phyloP scores from a whole-genome alignment of 192 early-diverging fungal genomes.

The Coemansia sp. region DNA sequence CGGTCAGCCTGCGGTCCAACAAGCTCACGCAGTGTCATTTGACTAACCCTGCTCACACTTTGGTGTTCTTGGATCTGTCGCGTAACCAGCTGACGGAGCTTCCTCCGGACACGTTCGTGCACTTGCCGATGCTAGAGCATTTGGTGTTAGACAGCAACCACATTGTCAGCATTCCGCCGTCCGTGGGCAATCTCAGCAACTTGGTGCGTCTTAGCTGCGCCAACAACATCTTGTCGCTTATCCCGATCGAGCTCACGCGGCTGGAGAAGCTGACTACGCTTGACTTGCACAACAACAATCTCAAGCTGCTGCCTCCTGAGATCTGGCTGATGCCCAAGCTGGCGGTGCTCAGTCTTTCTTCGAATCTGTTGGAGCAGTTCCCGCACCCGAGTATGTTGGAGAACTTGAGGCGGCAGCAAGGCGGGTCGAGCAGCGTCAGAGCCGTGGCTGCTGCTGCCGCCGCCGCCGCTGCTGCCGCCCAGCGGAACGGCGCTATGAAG shows the following conservation, averaged over 20 bases:
- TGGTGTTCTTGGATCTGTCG: conserved; percentile 61
- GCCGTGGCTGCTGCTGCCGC: conserved; percentile 52
- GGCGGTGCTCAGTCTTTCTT: conserved; percentile 69
- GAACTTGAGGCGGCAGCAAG: conserved; percentile 51
- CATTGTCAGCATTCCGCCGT: conserved; percentile 65
- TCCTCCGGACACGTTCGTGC: conserved; percentile 62
- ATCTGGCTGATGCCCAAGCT: conserved; percentile 78
- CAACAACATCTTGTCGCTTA: conserved; percentile 67
- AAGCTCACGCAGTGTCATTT: conserved; percentile 70
- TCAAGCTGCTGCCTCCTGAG: conserved; percentile 70
- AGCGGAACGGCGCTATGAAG: conserved; percentile 36
- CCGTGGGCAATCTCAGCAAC: conserved; percentile 59
- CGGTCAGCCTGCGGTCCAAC: conserved; percentile 66
- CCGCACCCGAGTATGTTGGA: conserved; percentile 69
- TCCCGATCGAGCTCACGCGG: conserved; percentile 71
- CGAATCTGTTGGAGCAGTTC: conserved; percentile 80
- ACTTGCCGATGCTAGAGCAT: conserved; percentile 59
- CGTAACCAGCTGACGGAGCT: conserved; percentile 72
- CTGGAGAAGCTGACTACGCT: conserved; percentile 63
- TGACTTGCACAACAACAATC: conserved; percentile 78
- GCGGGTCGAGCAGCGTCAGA: conserved; percentile 44
- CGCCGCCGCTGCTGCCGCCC: conserved; percentile 53
- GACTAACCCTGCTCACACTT: conserved; percentile 43
- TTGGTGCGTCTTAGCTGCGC: conserved; percentile 63
- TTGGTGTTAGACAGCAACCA: conserved; percentile 73